These are phyloP conservation scores for Podaxis sp. DNA, from an alignment of 768 basidiomycete species.

Conservation along the genomic window DNA sequence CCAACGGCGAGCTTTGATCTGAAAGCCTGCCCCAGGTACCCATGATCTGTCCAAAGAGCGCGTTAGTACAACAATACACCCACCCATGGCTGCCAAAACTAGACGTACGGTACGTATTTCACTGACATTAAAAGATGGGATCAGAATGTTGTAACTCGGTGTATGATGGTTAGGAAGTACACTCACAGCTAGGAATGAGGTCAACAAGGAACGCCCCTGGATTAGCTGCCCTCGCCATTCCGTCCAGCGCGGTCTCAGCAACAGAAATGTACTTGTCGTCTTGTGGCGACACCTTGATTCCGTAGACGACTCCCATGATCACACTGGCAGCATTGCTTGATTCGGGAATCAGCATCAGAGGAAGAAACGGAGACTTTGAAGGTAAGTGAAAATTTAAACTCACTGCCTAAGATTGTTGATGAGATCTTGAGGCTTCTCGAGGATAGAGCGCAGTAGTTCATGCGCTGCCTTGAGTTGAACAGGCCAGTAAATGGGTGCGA, in stretches of 20 bases:
- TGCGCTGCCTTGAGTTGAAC: conserved; percentile 46
- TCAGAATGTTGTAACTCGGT: not conserved
- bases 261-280: conserved; percentile 49
- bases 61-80: not conserved
- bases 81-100: not conserved
- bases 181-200: conserved; percentile 41
- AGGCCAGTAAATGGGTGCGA: conserved; percentile 41
- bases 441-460: conserved; percentile 42
- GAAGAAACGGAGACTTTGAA: not conserved
- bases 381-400: conserved; percentile 20
- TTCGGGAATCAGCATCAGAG: not conserved
- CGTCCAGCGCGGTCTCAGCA: conserved; percentile 51
- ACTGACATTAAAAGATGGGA: conserved; percentile 29
- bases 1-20: conserved; percentile 51
- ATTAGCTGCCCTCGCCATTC: conserved; percentile 48
- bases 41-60: conserved; percentile 33
- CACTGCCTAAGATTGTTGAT: conserved; percentile 52
- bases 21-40: conserved; percentile 52
- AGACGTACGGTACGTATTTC: conserved; percentile 46
- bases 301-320: conserved; percentile 55
- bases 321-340: conserved; percentile 49
- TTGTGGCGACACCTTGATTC: conserved; percentile 41
- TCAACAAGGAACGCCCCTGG: conserved; percentile 57
- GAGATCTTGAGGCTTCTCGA: conserved; percentile 42
- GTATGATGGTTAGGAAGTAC: not conserved